Conservation (phyloP, 2,329 filamentous ascomycete species). For the Fragosphaeria purpurea region DNA sequence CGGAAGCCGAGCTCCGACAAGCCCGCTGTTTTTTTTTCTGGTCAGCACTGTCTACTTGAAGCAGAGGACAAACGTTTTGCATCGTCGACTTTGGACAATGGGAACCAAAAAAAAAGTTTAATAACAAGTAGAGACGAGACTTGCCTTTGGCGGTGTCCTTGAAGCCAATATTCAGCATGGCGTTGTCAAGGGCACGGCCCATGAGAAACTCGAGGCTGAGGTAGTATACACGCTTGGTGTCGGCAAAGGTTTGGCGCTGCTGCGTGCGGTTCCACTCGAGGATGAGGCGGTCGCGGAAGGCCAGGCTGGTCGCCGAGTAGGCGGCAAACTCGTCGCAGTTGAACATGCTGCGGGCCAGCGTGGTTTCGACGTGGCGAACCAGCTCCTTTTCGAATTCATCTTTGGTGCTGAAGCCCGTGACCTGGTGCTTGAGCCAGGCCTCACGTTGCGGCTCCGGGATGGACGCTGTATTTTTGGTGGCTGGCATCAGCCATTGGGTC, state of each 20-base stretch:
- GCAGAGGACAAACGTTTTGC: no score
- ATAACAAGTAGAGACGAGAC: slow-evolving; percentile 15
- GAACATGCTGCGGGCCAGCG: slow-evolving; percentile 88
- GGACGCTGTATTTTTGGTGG: slow-evolving; percentile 36
- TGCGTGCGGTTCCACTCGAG: slow-evolving; percentile 98
- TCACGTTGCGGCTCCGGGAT: slow-evolving; percentile 84
- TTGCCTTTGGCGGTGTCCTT: slow-evolving; percentile 75
- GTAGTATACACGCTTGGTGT: slow-evolving; percentile 94
- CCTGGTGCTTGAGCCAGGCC: slow-evolving; percentile 59
- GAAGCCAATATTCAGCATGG: slow-evolving; percentile 88
- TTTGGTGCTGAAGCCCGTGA: slow-evolving; percentile 61
- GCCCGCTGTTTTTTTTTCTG: slow-evolving; percentile 50
- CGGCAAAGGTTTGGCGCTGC: slow-evolving; percentile 83
- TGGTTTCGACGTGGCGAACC: slow-evolving; percentile 92
- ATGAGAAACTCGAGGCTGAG: slow-evolving; percentile 96
- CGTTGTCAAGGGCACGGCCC: slow-evolving; percentile 94
- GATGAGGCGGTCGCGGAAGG: slow-evolving; percentile 85
- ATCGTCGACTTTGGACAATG: no score
- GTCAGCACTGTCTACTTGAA: background rate
- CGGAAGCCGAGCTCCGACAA: slow-evolving; percentile 86
- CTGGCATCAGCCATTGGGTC: no score
- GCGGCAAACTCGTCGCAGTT: slow-evolving; percentile 95
- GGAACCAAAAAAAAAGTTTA: no score
- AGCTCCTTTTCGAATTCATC: slow-evolving; percentile 82
- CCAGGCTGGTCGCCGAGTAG: slow-evolving; percentile 82